Evolutionary conservation across 768 basidiomycete species (phyloP).

Genomic region (Naematelia encephala): DNA sequence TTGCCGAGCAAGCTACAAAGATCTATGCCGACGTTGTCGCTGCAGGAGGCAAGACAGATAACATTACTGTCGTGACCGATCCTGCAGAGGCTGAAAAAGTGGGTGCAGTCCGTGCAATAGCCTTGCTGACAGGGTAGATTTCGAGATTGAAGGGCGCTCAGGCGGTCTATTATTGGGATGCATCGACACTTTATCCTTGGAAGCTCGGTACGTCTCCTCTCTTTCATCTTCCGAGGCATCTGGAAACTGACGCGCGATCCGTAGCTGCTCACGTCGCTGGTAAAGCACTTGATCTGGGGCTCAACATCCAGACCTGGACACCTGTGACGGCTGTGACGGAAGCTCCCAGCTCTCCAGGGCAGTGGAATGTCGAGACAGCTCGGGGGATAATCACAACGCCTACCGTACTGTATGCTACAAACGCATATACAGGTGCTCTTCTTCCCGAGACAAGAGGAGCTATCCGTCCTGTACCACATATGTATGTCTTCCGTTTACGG

Average conservation of each 20-base stretch:
- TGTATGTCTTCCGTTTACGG: slow-evolving; percentile 14
- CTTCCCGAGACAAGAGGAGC: slow-evolving; percentile 49
- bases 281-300: slow-evolving; percentile 20
- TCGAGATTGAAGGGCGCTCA: slow-evolving; percentile 12
- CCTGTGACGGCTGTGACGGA: slow-evolving; percentile 5
- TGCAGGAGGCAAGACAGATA: slow-evolving; percentile 47
- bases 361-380: slow-evolving; percentile 62
- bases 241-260: not conserved
- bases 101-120: not conserved
- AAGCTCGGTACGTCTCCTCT: slow-evolving; percentile 9
- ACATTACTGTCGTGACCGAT: slow-evolving; percentile 42
- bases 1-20: slow-evolving; percentile 21
- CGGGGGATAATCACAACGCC: slow-evolving; percentile 62
- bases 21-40: slow-evolving; percentile 35
- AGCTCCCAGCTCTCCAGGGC: slow-evolving; percentile 12
- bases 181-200: slow-evolving; percentile 11
- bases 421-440: slow-evolving; percentile 72
- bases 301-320: slow-evolving; percentile 22
- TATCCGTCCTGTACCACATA: slow-evolving; percentile 19
- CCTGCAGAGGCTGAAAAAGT: slow-evolving; percentile 38
- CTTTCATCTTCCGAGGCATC: not conserved
- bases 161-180: slow-evolving; percentile 5
- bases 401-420: slow-evolving; percentile 77
- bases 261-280: slow-evolving; percentile 4
- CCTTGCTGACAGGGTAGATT: not conserved